These are phyloP conservation scores for Forsythia viridissima DNA, from an alignment of 257 asterid species.

Conservation along the genomic window DNA sequence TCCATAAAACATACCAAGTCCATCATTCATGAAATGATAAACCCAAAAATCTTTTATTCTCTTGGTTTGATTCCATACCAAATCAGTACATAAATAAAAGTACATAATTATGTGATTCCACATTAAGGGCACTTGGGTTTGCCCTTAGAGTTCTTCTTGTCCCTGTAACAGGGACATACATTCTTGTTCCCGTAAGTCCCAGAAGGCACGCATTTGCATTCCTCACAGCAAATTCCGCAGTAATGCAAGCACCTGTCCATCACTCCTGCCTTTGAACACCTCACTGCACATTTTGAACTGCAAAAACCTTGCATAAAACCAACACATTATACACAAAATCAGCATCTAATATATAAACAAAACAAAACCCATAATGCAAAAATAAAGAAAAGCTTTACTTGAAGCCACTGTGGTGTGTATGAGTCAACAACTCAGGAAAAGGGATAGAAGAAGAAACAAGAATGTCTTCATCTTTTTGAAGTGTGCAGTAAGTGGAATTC, in stretches of 20 bases:
- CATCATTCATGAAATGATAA: neutral
- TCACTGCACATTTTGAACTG: slow-evolving; percentile 35
- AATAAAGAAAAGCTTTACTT: slow-evolving; percentile 24
- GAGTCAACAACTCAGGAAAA: slow-evolving; percentile 44
- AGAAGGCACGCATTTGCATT: slow-evolving; percentile 74
- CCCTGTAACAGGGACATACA: slow-evolving; percentile 73
- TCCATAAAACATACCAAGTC: neutral
- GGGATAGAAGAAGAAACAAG: slow-evolving; percentile 33
- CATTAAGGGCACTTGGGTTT: slow-evolving; percentile 45
- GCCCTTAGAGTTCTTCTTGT: slow-evolving; percentile 65
- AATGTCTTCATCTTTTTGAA: slow-evolving; percentile 27
- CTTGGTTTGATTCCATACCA: neutral
- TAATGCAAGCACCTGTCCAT: slow-evolving; percentile 57
- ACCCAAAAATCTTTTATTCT: neutral
- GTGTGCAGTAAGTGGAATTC: neutral
- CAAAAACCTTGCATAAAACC: slow-evolving; percentile 35
- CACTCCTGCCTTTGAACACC: slow-evolving; percentile 65
- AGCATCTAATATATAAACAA: neutral
- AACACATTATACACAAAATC: neutral
- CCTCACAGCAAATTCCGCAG: slow-evolving; percentile 60
- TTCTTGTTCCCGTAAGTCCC: slow-evolving; percentile 68
- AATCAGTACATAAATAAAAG: neutral
- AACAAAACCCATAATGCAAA: neutral
- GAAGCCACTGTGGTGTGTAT: slow-evolving; percentile 43
- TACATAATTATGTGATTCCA: too few species aligned